phyloP scores from a whole-genome alignment of 768 basidiomycete species.

The Gautieria morchelliformis region DNA sequence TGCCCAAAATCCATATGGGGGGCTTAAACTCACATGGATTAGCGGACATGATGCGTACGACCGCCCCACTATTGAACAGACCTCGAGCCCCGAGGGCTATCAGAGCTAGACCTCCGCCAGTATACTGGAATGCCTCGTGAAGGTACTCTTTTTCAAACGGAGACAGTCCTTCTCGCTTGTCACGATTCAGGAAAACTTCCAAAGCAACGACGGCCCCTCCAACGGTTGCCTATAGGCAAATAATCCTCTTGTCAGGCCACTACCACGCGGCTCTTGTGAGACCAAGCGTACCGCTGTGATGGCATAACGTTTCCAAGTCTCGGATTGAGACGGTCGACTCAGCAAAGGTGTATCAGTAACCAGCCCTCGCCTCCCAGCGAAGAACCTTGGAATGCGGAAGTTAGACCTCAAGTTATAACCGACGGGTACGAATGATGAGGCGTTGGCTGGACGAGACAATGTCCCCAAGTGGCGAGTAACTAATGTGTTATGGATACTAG shows the following conservation, averaged over 20 bases:
- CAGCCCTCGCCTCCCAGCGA: background rate
- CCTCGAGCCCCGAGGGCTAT: conserved; percentile 75
- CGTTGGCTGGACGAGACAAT: background rate
- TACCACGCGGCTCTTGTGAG: background rate
- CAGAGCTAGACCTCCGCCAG: conserved; percentile 66
- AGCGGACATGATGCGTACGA: conserved; percentile 68
- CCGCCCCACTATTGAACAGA: conserved; percentile 59
- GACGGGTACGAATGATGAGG: background rate
- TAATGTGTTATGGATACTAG: background rate
- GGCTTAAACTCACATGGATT: conserved; percentile 61
- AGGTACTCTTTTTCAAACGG: conserved; percentile 56
- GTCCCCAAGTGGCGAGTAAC: background rate
- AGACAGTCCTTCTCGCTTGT: conserved; percentile 62
- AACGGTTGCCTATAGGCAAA: conserved; percentile 46
- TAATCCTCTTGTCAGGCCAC: background rate
- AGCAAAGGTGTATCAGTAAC: conserved; percentile 18
- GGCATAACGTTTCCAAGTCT: conserved; percentile 40
- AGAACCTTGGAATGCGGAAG: background rate
- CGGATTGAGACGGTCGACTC: conserved; percentile 25
- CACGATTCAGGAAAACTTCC: conserved; percentile 64
- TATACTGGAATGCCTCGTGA: conserved; percentile 74
- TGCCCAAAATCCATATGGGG: background rate
- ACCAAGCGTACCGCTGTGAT: conserved; percentile 40
- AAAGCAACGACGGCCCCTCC: conserved; percentile 58
- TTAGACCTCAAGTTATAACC: background rate